Base-by-base conservation (phyloP, 495 filamentous ascomycete species). In the Talaromyces wortmannii region DNA sequence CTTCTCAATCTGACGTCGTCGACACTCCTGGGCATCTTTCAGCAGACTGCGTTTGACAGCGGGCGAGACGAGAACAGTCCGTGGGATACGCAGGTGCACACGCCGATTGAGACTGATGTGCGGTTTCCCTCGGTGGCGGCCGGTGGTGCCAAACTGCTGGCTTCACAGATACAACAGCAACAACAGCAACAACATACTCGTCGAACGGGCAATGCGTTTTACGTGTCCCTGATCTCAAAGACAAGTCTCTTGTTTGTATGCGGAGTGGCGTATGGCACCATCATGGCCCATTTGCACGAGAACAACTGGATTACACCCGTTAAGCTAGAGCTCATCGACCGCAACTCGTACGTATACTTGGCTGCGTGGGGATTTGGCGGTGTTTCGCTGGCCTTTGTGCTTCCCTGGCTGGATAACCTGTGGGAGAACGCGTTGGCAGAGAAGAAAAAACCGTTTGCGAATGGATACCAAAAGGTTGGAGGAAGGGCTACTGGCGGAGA, bases 1-100 rank as follows among this genome's bases (percentile, higher is more conserved):
- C 78, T 89, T 30, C 78, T 92, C 61, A 95, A 96, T 66, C 80
- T 97, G 50, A 96, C 91, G 30, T 84, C 88, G 12, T 89, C 89
- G 3, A 96, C 94, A 1, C 82, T 97, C 0, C 87, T 85, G 59
- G 94, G 94, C 45, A 98, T 97, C 65, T 97, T 94, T 73, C 80
- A 83, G 10, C 88, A 85, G 12, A 83, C 81, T 4, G 81, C 75
- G 55, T 79, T 77, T 59, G 75, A 76, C 55, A 73, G 67, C 44
- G 67, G 64, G 32, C 73, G 74, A 15, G 78, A 82, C 53, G 83
- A 82, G 40, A 61, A 69, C 48, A 71, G 73, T 43, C 81, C 89
- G 36, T 92, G 86, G 85, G 88, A 85, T 33, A 87, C 83, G 1
- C 89, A 89, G 45, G 77, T 82, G 16, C 76, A 87, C 58, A 85